A percentile compares a stretch with the other conserved stretches of the same genome.
These are phyloP conservation scores for Afroboletus lepidellus DNA, from an alignment of 1,284 basidiomycete genomes.

Conservation along the genomic window DNA sequence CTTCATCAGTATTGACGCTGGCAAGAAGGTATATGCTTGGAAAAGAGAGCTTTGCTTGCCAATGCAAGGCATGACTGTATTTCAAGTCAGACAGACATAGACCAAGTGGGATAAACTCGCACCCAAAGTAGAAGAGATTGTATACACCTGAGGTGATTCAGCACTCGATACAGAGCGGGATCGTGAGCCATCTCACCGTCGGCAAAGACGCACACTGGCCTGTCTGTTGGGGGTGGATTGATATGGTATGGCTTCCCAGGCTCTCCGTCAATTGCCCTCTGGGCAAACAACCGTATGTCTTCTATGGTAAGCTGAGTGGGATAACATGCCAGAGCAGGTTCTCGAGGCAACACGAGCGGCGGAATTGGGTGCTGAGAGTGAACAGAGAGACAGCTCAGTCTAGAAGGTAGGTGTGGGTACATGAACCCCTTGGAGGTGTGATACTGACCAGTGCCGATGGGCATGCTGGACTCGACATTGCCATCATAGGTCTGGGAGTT, in stretches of 20 bases:
- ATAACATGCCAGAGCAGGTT: constrained; percentile 50
- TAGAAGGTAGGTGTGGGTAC: constrained; percentile 44
- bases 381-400: constrained; percentile 33
- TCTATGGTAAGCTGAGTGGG: constrained; percentile 63
- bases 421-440: constrained; percentile 33
- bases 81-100: constrained; percentile 14
- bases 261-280: constrained; percentile 66
- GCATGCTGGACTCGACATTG: constrained; percentile 80
- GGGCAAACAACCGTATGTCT: constrained; percentile 72
- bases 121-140: constrained; percentile 95
- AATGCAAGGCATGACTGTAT: constrained; percentile 83
- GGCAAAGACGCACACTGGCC: constrained; percentile 91
- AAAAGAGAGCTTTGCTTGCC: constrained; percentile 93
- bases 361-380: constrained; percentile 28
- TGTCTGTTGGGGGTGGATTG: constrained; percentile 73
- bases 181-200: constrained; percentile 59
- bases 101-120: constrained; percentile 25
- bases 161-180: constrained; percentile 3
- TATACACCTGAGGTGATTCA: constrained; percentile 67
- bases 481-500: constrained; percentile 89
- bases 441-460: constrained; percentile 45
- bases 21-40: constrained; percentile 86
- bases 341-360: constrained; percentile 29
- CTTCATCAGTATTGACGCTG: constrained; percentile 85
- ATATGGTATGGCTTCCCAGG: constrained; percentile 73